Base-by-base conservation (phyloP, 139 green algal species). In the Coelastrella sp. region DNA sequence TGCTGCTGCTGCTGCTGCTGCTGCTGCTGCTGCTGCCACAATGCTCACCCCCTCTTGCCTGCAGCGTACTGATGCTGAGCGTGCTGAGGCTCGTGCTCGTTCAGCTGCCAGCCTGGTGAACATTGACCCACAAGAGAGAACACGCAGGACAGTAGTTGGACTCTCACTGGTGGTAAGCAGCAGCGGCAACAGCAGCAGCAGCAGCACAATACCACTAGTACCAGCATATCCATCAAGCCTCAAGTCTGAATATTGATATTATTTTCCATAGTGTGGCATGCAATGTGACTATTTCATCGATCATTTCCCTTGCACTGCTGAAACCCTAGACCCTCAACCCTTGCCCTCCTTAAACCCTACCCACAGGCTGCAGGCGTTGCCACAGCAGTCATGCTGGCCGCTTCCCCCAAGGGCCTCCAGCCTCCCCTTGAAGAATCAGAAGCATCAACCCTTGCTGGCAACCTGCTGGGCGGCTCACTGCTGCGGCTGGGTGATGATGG, bases 101-200 rank as follows among this genome's bases (percentile, higher is more conserved):
- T 87, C 89, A 68, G 91, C 91, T 8, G 80, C 35, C 60, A 72
- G 60, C 0, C 8, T 89, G 65, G 87, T 89, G 24, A 94, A 94
- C 74, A 94, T 94, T n/a, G 91, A 94, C 61, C 14, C 20, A 8
- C 63, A 92, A 19, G 91, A 94, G 78, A 63, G 91, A 27, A 84
- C 84, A 49, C 49, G 91, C 4, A 76, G 91, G 7, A 56, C 89
- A 61, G 56, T 82, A 6, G 76, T 92, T 81, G 91, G 91, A 4
- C 68, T 56, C 8, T 35, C 80, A 22, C 58, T 94, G 65, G 73
- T 91, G 89, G 91, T 94, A 66, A 22, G 68, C 25, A 12, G 22
- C 74, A 63, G 78, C 63, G 27, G 17, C n/a, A n/a, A n/a, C 63
- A 49, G 35, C 35, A 49, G 35, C 35, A 49, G 35, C 35, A 49